Evolutionary conservation across 108 stramenopile genomes (phyloP).

Genomic region (Epipyxis sp.): DNA sequence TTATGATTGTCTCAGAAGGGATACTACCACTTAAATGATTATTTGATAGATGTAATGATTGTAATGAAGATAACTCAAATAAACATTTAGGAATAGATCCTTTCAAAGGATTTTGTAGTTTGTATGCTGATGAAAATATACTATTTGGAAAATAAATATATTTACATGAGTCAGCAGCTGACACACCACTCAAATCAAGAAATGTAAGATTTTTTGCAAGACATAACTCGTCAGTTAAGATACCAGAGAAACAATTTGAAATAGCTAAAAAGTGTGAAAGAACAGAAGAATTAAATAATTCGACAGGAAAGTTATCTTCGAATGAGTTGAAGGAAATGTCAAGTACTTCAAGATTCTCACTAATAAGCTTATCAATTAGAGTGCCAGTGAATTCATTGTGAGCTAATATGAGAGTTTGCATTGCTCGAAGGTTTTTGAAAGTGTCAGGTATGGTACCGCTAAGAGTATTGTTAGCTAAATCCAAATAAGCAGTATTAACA

Average conservation of each 20-base stretch:
- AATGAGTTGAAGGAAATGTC: conserved; percentile 12
- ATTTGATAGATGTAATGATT: not conserved
- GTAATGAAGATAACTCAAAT: not conserved
- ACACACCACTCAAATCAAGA: not conserved
- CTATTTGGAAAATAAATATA: not conserved
- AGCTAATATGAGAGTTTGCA: too few species aligned
- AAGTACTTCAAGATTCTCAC: not conserved
- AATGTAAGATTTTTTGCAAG: not conserved
- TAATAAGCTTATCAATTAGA: too few species aligned
- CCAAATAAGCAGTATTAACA: too few species aligned
- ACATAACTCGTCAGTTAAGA: not conserved
- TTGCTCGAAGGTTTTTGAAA: too few species aligned
- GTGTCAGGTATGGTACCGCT: too few species aligned
- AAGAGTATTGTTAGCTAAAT: too few species aligned
- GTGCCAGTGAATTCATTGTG: too few species aligned
- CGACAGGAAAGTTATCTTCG: too few species aligned
- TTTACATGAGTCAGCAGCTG: not conserved
- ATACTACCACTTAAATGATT: not conserved
- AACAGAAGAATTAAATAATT: not conserved
- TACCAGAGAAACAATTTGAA: not conserved
- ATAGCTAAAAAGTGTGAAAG: not conserved
- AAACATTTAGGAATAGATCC: not conserved
- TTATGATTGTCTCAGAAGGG: too few species aligned
- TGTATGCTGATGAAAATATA: not conserved
- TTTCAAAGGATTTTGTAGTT: not conserved